These are phyloP conservation scores for Dothidotthia symphoricarpi DNA, from an alignment of 2,329 filamentous ascomycete species.

Conservation along the genomic window DNA sequence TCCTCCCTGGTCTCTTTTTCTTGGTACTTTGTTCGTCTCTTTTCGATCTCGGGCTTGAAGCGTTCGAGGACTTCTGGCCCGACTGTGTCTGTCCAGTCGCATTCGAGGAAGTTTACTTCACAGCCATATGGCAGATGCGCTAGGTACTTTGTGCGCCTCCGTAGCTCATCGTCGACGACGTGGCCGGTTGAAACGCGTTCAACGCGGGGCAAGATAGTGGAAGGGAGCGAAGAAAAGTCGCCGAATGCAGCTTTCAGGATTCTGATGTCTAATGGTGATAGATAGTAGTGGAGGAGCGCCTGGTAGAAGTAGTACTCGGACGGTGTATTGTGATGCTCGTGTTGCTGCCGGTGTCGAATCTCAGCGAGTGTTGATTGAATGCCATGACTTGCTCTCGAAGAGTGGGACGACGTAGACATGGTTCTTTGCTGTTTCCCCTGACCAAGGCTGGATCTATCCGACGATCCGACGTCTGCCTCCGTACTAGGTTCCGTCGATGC, in stretches of 20 bases:
- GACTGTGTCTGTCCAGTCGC: constrained; percentile 91
- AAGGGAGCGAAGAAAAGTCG: constrained; percentile 76
- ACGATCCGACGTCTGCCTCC: constrained; percentile 5
- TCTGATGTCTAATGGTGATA: constrained; percentile 86
- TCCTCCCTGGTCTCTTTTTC: constrained; percentile 87
- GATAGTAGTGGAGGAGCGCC: constrained; percentile 80
- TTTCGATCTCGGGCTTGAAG: constrained; percentile 75
- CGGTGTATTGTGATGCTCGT: constrained; percentile 47
- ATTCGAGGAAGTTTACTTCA: constrained; percentile 86
- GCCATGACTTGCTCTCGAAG: constrained; percentile 29
- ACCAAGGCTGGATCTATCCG: too few species aligned
- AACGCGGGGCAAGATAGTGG: constrained; percentile 79
- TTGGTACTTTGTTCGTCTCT: constrained; percentile 69
- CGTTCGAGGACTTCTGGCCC: constrained; percentile 68
- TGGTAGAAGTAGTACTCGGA: constrained; percentile 83
- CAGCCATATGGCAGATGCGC: constrained; percentile 86
- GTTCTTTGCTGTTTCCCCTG: constrained; percentile 19
- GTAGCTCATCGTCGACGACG: constrained; percentile 78
- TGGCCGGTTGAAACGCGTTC: constrained; percentile 88
- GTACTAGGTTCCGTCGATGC: constrained; percentile 7
- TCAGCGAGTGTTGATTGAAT: constrained; percentile 48
- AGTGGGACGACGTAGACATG: constrained; percentile 32
- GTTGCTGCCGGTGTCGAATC: constrained; percentile 46
- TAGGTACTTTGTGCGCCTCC: constrained; percentile 82
- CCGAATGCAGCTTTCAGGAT: constrained; percentile 89